Evolutionary conservation across 805 yeast species (phyloP), one percentile per base, ranked within the genome.

Genomic region (Cyberlindnera euphorbiiphila): DNA sequence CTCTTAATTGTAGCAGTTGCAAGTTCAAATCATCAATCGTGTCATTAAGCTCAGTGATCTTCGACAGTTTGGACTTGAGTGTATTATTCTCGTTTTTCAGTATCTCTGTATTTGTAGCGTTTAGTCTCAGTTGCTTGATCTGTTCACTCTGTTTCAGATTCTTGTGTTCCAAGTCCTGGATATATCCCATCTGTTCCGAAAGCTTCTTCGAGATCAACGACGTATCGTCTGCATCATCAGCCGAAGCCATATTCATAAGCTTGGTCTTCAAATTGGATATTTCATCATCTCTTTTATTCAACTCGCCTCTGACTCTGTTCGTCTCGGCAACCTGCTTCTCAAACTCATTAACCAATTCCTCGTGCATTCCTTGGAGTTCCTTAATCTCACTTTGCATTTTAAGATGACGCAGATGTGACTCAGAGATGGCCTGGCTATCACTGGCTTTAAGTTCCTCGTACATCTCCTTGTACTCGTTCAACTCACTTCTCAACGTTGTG

Each of bases 21-120:
- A 77, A 52, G 46, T 76, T 76, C 18, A 76, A 51, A 5, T 69
- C 69, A 25, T 72, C 68, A 13, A 64, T 63, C 29, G 68, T 65
- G 28, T 65, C 67, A 41, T 76, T 72, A 4, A 73, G 47, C 2
- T 53, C 56, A 20, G 71, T 73, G 30, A 72, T 52, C 9, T 51
- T 46, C 3, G 49, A 39, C 14, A 78, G 30, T 41, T 69, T 69
- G 14, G 62, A 57, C 16, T 57, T 52, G 23, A 80, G 54, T 0
- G 69, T 49, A 0, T 53, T 44, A 37, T 74, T 78, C 43, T 81
- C 82, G 44, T 75, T 81, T 46, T 70, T 74, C 23, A 81, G 58
- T 9, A 81, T 51, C 47, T 76, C 82, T 6, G 60, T 56, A 18
- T 72, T 68, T 20, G 59, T 56, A 42, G 74, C 64, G 41, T 67